These are phyloP conservation scores for Royoungia palumana DNA, from an alignment of 768 basidiomycete genomes.

Conservation along the genomic window DNA sequence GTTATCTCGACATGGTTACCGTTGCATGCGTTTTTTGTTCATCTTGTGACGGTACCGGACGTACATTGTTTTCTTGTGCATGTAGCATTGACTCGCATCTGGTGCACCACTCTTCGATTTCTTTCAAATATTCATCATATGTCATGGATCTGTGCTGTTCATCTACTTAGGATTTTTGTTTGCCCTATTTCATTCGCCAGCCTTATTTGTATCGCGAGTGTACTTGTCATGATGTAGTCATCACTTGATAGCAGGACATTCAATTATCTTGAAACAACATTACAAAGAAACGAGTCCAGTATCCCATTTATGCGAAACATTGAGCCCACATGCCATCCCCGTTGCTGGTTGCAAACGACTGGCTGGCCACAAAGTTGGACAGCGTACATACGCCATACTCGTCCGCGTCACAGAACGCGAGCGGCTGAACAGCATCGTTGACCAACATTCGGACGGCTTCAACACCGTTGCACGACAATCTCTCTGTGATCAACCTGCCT, in stretches of 20 bases:
- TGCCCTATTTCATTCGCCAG: not conserved
- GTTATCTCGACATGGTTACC: not conserved
- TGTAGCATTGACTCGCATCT: conserved; percentile 15
- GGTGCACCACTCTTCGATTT: conserved; percentile 2
- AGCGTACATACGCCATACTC: conserved; percentile 59
- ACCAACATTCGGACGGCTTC: conserved; percentile 68
- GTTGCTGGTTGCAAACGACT: conserved; percentile 58
- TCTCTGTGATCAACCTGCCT: conserved; percentile 68
- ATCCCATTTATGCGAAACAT: conserved; percentile 36
- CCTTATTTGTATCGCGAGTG: not conserved
- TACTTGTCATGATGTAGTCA: too few relatives aligned
- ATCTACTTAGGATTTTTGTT: conserved; percentile 10
- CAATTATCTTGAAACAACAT: too few relatives aligned
- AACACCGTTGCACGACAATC: conserved; percentile 43
- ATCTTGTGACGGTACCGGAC: conserved; percentile 21
- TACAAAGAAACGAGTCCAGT: too few relatives aligned
- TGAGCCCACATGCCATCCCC: conserved; percentile 68
- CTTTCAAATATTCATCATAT: conserved; percentile 5
- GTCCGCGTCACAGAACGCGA: conserved; percentile 53
- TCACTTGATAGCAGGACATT: too few relatives aligned
- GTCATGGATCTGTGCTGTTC: conserved; percentile 14
- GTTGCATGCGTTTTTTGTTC: not conserved
- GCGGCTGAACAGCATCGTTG: conserved; percentile 63
- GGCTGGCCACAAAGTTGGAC: conserved; percentile 62
- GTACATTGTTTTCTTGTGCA: conserved; percentile 13